Evolutionary conservation across 228 moss, liverwort and hornwort species (phyloP).

Genomic region (Sphagnum magellanicum): DNA sequence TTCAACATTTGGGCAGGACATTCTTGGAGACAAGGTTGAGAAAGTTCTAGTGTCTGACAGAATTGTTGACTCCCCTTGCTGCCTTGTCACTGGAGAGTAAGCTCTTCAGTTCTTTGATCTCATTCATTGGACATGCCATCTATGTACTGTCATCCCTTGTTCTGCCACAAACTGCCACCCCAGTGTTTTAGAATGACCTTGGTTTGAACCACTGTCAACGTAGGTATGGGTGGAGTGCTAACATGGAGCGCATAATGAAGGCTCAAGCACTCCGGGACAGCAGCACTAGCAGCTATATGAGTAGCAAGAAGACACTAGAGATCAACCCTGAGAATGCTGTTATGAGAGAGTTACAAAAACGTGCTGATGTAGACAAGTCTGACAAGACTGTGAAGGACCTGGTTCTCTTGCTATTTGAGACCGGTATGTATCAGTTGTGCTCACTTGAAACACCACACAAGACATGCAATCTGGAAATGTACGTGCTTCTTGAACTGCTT

Average conservation of each 20-base stretch:
- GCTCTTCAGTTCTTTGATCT: not conserved
- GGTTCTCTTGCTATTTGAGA: conserved; percentile 42
- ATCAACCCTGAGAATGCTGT: conserved; percentile 43
- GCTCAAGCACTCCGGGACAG: conserved; percentile 51
- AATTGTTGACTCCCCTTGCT: conserved; percentile 52
- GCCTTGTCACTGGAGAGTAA: conserved; percentile 54
- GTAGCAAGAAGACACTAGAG: conserved; percentile 50
- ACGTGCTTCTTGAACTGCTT: not conserved
- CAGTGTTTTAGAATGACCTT: not conserved
- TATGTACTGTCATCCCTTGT: not conserved
- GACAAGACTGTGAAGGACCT: conserved; percentile 54
- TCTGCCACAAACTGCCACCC: not conserved
- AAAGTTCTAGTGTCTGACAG: conserved; percentile 49
- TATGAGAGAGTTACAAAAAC: conserved; percentile 44
- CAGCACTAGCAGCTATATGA: conserved; percentile 46
- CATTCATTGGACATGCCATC: not conserved
- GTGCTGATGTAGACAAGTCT: conserved; percentile 45
- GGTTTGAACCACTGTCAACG: not conserved
- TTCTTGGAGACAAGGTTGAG: conserved; percentile 49
- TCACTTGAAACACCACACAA: not conserved
- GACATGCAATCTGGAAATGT: not conserved
- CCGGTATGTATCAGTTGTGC: conserved; percentile 13
- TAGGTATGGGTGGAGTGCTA: conserved; percentile 57
- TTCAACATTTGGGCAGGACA: conserved; percentile 20
- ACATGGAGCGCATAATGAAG: conserved; percentile 58